A percentile compares a stretch with the other conserved stretches of the same genome.
phyloP scores from a whole-genome alignment of 2,329 filamentous ascomycete species.

The Reticulascus tulasneorum region DNA sequence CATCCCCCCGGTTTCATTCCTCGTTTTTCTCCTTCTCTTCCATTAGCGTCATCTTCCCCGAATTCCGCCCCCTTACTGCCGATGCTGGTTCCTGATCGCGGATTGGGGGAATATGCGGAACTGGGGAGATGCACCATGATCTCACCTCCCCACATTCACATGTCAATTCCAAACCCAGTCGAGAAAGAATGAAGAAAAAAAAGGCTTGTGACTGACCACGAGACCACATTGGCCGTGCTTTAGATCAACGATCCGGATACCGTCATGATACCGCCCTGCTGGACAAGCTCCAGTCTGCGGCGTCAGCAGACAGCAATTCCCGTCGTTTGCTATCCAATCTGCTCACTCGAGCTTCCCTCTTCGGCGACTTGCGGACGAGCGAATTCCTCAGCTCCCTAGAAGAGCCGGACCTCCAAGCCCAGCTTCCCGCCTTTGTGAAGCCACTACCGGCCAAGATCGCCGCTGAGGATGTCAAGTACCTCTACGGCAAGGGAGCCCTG shows the following conservation, averaged over 20 bases:
- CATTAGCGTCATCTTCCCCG: too few species aligned
- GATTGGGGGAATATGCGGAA: too few species aligned
- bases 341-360: slow-evolving; percentile 22
- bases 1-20: too few species aligned
- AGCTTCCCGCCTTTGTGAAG: slow-evolving; percentile 68
- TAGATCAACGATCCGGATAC: slow-evolving; percentile 34
- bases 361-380: slow-evolving; percentile 32
- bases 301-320: slow-evolving; percentile 15
- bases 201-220: slow-evolving; percentile 25
- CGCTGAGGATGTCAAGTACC: slow-evolving; percentile 76
- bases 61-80: too few species aligned
- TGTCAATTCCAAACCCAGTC: slow-evolving; percentile 10
- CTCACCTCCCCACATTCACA: slow-evolving; percentile 20
- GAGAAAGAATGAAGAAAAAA: neutral
- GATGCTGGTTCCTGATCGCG: too few species aligned
- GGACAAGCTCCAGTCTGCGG: slow-evolving; percentile 23
- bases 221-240: slow-evolving; percentile 16
- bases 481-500: slow-evolving; percentile 80
- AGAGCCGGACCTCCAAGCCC: slow-evolving; percentile 38
- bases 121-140: too few species aligned
- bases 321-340: slow-evolving; percentile 14
- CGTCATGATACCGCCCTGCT: slow-evolving; percentile 27
- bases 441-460: slow-evolving; percentile 74
- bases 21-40: too few species aligned
- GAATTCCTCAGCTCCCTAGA: slow-evolving; percentile 45